These are phyloP conservation scores for Leishmania guyanensis DNA, from an alignment of 208 protist species.

Conservation along the genomic window DNA sequence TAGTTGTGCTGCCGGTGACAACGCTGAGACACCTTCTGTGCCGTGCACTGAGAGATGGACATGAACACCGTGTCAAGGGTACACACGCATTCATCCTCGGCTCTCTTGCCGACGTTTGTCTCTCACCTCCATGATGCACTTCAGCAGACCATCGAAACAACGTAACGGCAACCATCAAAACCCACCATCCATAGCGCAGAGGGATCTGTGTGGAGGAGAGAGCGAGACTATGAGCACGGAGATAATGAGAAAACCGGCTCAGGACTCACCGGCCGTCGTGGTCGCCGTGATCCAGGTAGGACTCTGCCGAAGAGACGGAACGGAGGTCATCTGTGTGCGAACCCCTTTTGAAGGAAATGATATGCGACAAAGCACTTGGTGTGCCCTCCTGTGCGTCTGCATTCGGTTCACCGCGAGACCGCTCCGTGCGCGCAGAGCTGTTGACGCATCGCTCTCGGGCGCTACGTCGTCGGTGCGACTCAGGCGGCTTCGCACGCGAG, in stretches of 20 bases:
- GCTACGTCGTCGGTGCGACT: neutral
- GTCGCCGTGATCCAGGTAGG: slow-evolving; percentile 13
- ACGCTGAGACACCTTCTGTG: neutral
- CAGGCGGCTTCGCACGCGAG: neutral
- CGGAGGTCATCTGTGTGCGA: slow-evolving; percentile 4
- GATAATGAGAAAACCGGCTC: no score
- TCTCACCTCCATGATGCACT: neutral
- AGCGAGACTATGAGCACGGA: neutral
- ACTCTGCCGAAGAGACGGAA: slow-evolving; percentile 20
- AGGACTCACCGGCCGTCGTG: neutral
- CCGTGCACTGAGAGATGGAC: neutral
- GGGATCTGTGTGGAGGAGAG: neutral
- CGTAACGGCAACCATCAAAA: neutral
- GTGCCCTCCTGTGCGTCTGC: neutral
- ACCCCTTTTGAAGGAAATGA: slow-evolving; percentile 3
- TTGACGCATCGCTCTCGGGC: neutral
- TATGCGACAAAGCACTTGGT: neutral
- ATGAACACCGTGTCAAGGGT: neutral
- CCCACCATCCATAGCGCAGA: neutral
- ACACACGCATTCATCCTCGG: neutral
- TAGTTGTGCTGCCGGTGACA: neutral
- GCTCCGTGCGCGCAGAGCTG: neutral
- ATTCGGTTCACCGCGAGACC: no score
- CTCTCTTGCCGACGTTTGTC: slow-evolving; percentile 1
- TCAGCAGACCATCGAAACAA: neutral